Evolutionary conservation across 2,329 filamentous ascomycete species (phyloP).

Genomic region (Raffaelea arxii): DNA sequence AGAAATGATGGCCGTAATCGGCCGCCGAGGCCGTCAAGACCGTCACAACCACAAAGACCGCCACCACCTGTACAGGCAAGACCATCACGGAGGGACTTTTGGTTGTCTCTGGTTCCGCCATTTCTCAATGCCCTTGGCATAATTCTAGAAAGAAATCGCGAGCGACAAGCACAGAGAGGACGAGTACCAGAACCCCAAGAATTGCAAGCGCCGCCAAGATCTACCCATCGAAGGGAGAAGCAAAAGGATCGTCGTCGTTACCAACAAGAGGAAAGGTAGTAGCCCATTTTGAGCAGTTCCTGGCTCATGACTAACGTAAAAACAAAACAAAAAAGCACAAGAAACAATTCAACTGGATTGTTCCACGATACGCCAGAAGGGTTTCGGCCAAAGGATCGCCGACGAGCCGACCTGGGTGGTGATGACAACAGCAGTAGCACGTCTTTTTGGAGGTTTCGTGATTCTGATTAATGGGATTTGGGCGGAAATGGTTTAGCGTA

Average conservation of each 20-base stretch:
- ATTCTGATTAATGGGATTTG: slow-evolving; percentile 3
- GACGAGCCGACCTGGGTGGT: no score
- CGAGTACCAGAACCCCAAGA: no score
- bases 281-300: not conserved
- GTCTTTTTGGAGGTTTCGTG: slow-evolving; percentile 10
- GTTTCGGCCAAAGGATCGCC: not conserved
- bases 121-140: not conserved
- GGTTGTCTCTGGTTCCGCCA: not conserved
- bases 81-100: not conserved
- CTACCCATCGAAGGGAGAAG: not conserved
- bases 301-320: no score
- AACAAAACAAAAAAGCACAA: no score
- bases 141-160: not conserved
- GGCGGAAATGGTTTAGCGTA: no score
- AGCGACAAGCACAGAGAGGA: not conserved
- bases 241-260: no score
- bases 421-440: slow-evolving; percentile 2
- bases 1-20: no score
- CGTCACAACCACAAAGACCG: no score
- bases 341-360: not conserved
- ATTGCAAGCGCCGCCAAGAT: not conserved
- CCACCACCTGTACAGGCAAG: no score
- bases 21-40: no score
- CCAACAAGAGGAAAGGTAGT: not conserved
- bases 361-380: not conserved